phyloP scores from a whole-genome alignment of 2,329 filamentous ascomycete species.

The Furcasterigmium furcatum region DNA sequence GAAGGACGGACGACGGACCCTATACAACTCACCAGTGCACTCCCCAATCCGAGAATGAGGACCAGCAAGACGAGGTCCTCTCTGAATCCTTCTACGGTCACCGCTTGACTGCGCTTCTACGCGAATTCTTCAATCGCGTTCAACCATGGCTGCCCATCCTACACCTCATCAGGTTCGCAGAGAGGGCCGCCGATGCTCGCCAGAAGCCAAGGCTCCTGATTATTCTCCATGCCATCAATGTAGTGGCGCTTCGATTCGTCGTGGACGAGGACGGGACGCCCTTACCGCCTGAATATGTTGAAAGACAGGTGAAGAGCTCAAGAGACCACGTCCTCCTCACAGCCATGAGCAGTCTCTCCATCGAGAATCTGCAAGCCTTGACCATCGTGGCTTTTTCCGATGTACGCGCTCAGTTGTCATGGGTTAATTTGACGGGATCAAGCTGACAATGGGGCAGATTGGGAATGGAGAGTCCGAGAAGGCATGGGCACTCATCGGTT shows the following conservation, averaged over 20 bases:
- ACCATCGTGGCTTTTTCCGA: constrained; percentile 32
- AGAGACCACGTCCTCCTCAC: constrained; percentile 2
- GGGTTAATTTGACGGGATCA: constrained; percentile 5
- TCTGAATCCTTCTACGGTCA: constrained; percentile 12
- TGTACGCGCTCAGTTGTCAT: constrained; percentile 14
- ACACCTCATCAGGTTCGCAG: constrained; percentile 23
- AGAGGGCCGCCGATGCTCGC: constrained; percentile 16
- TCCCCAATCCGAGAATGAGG: constrained; percentile 1
- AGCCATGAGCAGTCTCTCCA: constrained; percentile 25
- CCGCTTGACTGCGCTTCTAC: constrained; percentile 14
- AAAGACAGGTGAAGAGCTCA: constrained; percentile 3
- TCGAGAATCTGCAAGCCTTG: constrained; percentile 31
- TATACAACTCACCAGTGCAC: constrained; percentile 3
- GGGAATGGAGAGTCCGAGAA: constrained; percentile 19
- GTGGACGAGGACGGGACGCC: constrained; percentile 18
- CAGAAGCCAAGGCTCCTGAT: constrained; percentile 22
- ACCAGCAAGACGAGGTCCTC: constrained; percentile 10
- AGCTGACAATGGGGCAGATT: constrained; percentile 16
- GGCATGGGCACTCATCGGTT: constrained; percentile 24
- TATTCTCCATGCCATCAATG: constrained; percentile 31
- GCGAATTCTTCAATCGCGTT: constrained; percentile 27
- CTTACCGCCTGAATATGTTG: constrained; percentile 12
- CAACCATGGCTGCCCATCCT: constrained; percentile 38
- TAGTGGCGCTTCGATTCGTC: constrained; percentile 21
- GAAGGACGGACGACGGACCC: no score